phyloP scores from a whole-genome alignment of 1,284 basidiomycete species.

The Kalmanozyma brasiliensis region DNA sequence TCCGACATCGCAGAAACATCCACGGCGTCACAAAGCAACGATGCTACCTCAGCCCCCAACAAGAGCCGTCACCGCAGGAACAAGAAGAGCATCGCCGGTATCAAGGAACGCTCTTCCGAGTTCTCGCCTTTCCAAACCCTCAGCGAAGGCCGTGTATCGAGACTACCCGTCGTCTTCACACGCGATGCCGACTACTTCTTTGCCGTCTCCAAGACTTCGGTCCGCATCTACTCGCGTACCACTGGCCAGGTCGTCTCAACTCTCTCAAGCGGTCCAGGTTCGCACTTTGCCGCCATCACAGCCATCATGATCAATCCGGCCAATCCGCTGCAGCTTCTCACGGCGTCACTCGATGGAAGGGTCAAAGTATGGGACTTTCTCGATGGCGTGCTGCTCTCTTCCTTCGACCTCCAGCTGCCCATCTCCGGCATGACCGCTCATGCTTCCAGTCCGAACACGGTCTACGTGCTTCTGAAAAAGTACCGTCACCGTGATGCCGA shows the following conservation, averaged over 20 bases:
- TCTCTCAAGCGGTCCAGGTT: too few species aligned
- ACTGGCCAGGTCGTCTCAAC: constrained; percentile 63
- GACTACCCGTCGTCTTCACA: constrained; percentile 46
- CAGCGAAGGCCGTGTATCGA: constrained; percentile 41
- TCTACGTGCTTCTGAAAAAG: constrained; percentile 76
- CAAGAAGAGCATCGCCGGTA: constrained; percentile 19
- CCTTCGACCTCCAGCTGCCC: constrained; percentile 72
- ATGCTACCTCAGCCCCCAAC: constrained; percentile 13
- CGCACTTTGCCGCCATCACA: constrained; percentile 70
- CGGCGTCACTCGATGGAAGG: constrained; percentile 83
- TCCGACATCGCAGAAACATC: constrained; percentile 6
- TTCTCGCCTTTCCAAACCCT: constrained; percentile 44
- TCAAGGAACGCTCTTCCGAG: constrained; percentile 23
- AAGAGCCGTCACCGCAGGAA: constrained; percentile 22
- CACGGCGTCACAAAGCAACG: background rate
- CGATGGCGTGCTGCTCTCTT: constrained; percentile 80
- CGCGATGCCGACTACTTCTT: constrained; percentile 61
- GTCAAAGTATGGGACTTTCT: constrained; percentile 93
- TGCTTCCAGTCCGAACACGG: constrained; percentile 74
- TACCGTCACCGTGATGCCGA: constrained; percentile 64
- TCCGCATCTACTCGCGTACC: constrained; percentile 59
- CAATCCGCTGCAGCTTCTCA: constrained; percentile 89
- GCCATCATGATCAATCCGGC: constrained; percentile 82
- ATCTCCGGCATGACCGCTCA: constrained; percentile 80
- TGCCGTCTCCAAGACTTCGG: constrained; percentile 53